Evolutionary conservation across 2,329 filamentous ascomycete genomes (phyloP).

Genomic region (Alternaria metachromatica): DNA sequence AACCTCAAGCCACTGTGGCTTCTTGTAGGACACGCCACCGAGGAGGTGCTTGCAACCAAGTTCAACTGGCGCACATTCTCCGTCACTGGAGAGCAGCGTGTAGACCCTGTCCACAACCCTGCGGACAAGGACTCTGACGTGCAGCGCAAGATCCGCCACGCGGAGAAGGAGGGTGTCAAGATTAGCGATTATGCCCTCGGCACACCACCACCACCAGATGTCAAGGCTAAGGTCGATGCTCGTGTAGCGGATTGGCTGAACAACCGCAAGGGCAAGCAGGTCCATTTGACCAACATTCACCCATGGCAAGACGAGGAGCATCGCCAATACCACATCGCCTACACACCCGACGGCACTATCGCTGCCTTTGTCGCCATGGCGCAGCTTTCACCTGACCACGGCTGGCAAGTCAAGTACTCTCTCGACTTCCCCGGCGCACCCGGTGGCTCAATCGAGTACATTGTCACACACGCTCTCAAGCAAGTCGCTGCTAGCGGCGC

Average conservation of each 20-base stretch:
- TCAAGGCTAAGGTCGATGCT: conserved; percentile 72
- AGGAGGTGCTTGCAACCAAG: conserved; percentile 79
- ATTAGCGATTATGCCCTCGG: conserved; percentile 75
- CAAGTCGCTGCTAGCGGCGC: conserved; percentile 65
- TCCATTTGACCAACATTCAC: conserved; percentile 87
- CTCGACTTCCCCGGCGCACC: conserved; percentile 88
- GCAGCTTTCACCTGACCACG: conserved; percentile 78
- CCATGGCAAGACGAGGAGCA: conserved; percentile 87
- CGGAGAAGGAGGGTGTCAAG: conserved; percentile 83
- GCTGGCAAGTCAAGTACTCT: conserved; percentile 96
- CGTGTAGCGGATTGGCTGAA: conserved; percentile 81
- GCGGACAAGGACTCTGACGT: conserved; percentile 70
- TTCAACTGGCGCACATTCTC: conserved; percentile 89
- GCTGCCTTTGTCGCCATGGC: conserved; percentile 81
- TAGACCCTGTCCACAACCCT: conserved; percentile 74
- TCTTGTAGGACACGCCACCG: conserved; percentile 78
- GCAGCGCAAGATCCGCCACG: conserved; percentile 77
- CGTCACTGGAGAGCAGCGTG: conserved; percentile 86
- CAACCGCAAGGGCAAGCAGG: conserved; percentile 81
- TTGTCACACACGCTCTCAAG: conserved; percentile 76
- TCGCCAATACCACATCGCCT: conserved; percentile 83
- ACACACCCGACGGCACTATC: conserved; percentile 74
- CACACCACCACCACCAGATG: conserved; percentile 67
- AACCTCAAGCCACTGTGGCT: conserved; percentile 86
- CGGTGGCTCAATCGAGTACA: conserved; percentile 84